phyloP scores from a whole-genome alignment of 495 filamentous ascomycete genomes.

The Hypomontagnella submonticulosa region DNA sequence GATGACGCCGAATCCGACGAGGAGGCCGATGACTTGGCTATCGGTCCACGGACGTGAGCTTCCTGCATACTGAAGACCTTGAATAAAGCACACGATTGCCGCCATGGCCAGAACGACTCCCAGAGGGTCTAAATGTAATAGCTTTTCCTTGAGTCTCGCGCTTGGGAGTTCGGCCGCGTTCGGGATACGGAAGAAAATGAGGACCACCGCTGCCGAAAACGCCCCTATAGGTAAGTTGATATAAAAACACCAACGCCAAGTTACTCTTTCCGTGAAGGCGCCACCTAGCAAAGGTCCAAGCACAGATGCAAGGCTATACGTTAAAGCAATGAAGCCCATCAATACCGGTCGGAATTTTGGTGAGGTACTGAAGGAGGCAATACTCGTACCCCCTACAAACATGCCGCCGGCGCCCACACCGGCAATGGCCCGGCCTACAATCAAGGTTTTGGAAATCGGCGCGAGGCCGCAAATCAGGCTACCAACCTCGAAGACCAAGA shows the following conservation, averaged over 20 bases:
- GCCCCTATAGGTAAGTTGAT: constrained; percentile 61
- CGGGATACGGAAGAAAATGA: constrained; percentile 65
- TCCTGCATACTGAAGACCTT: constrained; percentile 63
- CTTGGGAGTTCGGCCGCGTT: background rate
- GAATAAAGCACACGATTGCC: constrained; percentile 52
- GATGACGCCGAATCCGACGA: constrained; percentile 55
- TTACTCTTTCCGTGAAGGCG: constrained; percentile 60
- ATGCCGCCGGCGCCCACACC: constrained; percentile 72
- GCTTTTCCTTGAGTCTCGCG: constrained; percentile 46
- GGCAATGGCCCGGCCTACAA: constrained; percentile 84
- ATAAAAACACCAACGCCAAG: constrained; percentile 66
- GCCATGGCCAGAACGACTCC: constrained; percentile 34
- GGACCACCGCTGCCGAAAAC: constrained; percentile 53
- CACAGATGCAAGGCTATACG: constrained; percentile 57
- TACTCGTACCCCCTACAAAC: constrained; percentile 51
- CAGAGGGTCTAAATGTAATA: constrained; percentile 29
- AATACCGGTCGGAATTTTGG: constrained; percentile 59
- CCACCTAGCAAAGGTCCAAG: constrained; percentile 59
- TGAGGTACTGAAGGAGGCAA: constrained; percentile 55
- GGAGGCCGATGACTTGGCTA: constrained; percentile 57
- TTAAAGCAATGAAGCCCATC: constrained; percentile 56
- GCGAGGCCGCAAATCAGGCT: constrained; percentile 81
- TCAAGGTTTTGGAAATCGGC: constrained; percentile 74
- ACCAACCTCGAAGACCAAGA: constrained; percentile 80
- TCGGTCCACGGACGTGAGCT: constrained; percentile 55